phyloP scores from a whole-genome alignment of 305 asterid species.

The Fraxinus greggii region DNA sequence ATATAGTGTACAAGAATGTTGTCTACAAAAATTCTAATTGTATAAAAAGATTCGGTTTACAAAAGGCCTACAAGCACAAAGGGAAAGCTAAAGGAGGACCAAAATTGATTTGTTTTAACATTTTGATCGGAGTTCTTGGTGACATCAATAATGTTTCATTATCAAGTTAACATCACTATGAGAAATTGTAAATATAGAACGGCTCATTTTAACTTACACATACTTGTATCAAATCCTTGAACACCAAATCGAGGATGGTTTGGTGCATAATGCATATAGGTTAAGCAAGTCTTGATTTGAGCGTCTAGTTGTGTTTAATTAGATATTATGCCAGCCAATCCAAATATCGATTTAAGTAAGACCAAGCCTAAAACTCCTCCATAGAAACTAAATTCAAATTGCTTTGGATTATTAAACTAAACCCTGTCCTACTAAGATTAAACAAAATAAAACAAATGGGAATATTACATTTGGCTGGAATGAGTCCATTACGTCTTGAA shows the following conservation, averaged over 20 bases:
- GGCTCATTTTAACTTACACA: not conserved
- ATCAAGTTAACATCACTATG: not conserved
- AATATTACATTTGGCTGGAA: conserved; percentile 25
- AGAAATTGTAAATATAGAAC: not conserved
- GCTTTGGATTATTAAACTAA: not conserved
- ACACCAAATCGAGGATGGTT: not conserved
- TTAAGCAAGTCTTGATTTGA: too few species aligned
- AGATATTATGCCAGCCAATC: not conserved
- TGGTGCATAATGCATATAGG: not conserved
- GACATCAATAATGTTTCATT: not conserved
- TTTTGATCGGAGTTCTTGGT: not conserved
- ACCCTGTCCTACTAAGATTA: not conserved
- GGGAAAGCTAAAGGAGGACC: not conserved
- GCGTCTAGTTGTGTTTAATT: not conserved
- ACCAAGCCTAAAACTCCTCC: not conserved
- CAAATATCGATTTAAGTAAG: not conserved
- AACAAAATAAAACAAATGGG: conserved; percentile 1
- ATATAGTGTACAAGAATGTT: not conserved
- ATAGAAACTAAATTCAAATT: not conserved
- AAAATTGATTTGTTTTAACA: not conserved
- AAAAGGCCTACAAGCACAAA: not conserved
- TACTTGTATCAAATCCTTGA: not conserved
- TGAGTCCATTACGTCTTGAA: not conserved
- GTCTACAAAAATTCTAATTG: not conserved
- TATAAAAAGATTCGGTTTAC: not conserved